Percentiles rank a stretch among this genome's conserved stretches.
Evolutionary conservation across 1,284 basidiomycete species (phyloP).

Genomic region (Cryptococcus sp.): DNA sequence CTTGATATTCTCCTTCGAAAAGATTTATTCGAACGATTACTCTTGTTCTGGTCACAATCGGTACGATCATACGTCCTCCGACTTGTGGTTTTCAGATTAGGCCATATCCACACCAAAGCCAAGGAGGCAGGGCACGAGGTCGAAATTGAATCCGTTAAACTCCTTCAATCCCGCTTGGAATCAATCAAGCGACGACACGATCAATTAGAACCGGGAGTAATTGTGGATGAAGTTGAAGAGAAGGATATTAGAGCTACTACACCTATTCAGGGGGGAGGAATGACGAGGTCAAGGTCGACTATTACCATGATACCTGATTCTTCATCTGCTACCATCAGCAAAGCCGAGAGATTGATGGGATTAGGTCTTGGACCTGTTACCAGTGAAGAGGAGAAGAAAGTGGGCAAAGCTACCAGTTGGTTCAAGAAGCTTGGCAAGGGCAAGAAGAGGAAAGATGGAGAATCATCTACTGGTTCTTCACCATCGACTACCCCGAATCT

Average conservation of each 20-base stretch:
- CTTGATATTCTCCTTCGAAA: constrained; percentile 49
- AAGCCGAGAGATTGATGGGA: constrained; percentile 33
- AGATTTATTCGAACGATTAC: constrained; percentile 49
- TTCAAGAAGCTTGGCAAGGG: constrained; percentile 43
- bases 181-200: constrained; percentile 51
- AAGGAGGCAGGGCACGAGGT: constrained; percentile 42
- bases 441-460: constrained; percentile 16
- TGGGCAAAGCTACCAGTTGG: constrained; percentile 44
- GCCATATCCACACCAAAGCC: constrained; percentile 48
- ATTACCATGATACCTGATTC: constrained; percentile 48
- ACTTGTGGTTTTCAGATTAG: constrained; percentile 52
- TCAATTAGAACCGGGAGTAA: constrained; percentile 43
- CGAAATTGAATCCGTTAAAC: constrained; percentile 48
- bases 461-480: not conserved
- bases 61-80: constrained; percentile 51
- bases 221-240: constrained; percentile 16
- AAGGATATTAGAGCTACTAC: constrained; percentile 12
- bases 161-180: constrained; percentile 51
- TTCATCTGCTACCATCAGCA: constrained; percentile 20
- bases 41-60: constrained; percentile 52
- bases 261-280: constrained; percentile 15
- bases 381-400: constrained; percentile 13
- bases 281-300: constrained; percentile 42
- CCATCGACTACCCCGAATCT: not conserved
- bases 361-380: not conserved